These are phyloP conservation scores for Discostella pseudostelligera DNA, from an alignment of 108 stramenopile genomes.

Conservation along the genomic window DNA sequence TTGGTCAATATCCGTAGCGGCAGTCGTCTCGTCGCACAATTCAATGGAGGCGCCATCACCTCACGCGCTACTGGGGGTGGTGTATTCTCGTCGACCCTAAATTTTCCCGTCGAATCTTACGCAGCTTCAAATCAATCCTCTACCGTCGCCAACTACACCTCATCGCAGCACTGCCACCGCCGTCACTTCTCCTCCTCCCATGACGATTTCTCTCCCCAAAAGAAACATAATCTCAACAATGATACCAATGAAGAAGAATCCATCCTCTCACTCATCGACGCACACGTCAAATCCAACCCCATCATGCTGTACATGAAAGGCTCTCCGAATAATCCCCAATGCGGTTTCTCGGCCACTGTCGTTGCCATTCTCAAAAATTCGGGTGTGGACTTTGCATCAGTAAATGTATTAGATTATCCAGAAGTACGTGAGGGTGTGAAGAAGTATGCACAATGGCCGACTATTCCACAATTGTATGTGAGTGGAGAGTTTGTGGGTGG, in stretches of 20 bases:
- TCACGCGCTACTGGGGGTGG: too few species aligned
- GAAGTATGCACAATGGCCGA: slow-evolving; percentile 85
- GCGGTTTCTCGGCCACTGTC: slow-evolving; percentile 94
- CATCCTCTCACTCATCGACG: slow-evolving; percentile 60
- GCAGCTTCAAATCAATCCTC: too few species aligned
- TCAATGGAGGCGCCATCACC: too few species aligned
- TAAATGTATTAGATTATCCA: slow-evolving; percentile 97
- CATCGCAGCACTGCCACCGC: neutral
- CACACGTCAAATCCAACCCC: slow-evolving; percentile 72
- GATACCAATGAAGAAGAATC: slow-evolving; percentile 27
- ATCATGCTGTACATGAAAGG: slow-evolving; percentile 99
- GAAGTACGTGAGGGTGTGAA: slow-evolving; percentile 96
- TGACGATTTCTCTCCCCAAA: slow-evolving; percentile 84
- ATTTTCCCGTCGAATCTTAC: too few species aligned
- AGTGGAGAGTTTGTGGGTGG: slow-evolving; percentile 97
- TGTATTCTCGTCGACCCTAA: too few species aligned
- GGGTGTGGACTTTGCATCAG: slow-evolving; percentile 92
- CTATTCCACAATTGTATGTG: slow-evolving; percentile 96
- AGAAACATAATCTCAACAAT: slow-evolving; percentile 54
- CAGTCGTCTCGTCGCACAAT: too few species aligned
- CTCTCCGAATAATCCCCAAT: slow-evolving; percentile 91
- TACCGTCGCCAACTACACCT: neutral
- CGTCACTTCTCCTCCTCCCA: slow-evolving; percentile 52
- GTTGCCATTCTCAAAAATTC: slow-evolving; percentile 84
- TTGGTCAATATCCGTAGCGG: slow-evolving; percentile 15